phyloP scores from a whole-genome alignment of 257 asterid species.

The Capsicum baccatum region DNA sequence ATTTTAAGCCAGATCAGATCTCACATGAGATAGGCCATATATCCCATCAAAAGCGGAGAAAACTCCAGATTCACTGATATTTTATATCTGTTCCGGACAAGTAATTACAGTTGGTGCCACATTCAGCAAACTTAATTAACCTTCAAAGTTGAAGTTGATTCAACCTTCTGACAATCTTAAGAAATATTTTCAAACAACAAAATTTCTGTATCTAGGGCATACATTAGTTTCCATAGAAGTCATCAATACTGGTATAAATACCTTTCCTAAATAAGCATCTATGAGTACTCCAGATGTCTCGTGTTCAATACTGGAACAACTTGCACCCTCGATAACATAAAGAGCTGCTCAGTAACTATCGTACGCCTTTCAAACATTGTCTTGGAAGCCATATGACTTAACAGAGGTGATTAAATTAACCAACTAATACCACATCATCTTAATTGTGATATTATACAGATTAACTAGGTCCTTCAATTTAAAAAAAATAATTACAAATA shows the following conservation, averaged over 20 bases:
- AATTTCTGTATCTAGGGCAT: neutral
- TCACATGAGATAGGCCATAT: neutral
- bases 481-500: too few relatives aligned
- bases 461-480: neutral
- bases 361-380: neutral
- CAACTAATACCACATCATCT: neutral
- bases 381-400: neutral
- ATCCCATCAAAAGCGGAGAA: neutral
- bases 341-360: neutral
- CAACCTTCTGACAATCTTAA: conserved; percentile 2
- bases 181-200: neutral
- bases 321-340: neutral
- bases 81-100: neutral
- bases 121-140: neutral
- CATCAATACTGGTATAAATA: neutral
- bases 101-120: neutral
- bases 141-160: conserved; percentile 8
- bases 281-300: neutral
- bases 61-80: neutral
- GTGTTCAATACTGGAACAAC: neutral
- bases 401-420: neutral
- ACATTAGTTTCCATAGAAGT: neutral
- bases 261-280: neutral
- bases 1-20: neutral
- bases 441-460: neutral